Percentiles rank a stretch among this genome's conserved stretches.
Conservation (phyloP, 805 yeast genomes). For the Candida suzukii region DNA sequence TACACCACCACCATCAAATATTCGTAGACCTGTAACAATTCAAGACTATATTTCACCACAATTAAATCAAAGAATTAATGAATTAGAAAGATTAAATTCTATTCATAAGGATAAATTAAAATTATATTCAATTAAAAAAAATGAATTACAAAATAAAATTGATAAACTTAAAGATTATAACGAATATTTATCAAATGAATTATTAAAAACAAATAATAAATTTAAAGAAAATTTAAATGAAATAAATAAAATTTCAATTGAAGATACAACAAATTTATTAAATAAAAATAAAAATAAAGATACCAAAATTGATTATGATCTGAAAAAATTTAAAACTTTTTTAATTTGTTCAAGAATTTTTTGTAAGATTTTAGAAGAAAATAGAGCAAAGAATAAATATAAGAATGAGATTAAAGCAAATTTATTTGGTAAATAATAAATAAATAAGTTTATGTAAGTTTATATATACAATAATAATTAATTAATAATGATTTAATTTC, state of each 20-base stretch:
- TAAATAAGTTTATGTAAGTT: background rate
- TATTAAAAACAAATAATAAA: background rate
- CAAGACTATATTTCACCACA: background rate
- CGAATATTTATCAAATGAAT: background rate
- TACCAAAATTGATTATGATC: too few relatives aligned
- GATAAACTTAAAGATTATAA: background rate
- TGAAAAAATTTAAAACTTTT: background rate
- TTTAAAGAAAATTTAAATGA: background rate
- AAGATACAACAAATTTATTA: background rate
- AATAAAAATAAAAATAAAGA: background rate
- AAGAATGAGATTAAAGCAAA: background rate
- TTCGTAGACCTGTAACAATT: background rate
- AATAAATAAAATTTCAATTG: background rate
- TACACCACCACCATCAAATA: background rate
- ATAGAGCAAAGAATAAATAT: background rate
- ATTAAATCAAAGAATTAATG: background rate
- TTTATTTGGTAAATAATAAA: background rate
- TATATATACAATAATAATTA: background rate
- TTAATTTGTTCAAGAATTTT: background rate
- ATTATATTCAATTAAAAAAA: background rate
- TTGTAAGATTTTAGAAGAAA: background rate
- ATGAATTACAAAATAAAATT: background rate
- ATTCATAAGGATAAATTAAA: background rate
- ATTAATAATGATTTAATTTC: conserved; percentile 74
- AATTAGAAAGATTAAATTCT: background rate